A percentile compares a stretch with the other conserved stretches of the same genome.
Evolutionary conservation across 2,329 filamentous ascomycete genomes (phyloP).

Genomic region (Cryphonectria nitschkei): DNA sequence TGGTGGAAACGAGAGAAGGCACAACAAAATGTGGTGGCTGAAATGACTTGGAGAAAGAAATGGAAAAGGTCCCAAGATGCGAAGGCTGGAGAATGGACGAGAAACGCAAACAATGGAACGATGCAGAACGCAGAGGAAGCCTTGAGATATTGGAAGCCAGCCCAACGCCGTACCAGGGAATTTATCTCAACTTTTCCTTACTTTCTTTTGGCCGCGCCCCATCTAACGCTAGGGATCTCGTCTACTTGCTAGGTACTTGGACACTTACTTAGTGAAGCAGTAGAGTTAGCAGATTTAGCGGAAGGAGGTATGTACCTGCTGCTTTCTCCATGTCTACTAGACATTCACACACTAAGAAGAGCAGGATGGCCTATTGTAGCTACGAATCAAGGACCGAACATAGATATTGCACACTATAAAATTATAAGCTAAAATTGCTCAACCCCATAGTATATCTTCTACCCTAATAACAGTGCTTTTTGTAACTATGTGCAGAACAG

Average conservation of each 20-base stretch:
- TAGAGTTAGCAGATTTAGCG: background rate
- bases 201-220: background rate
- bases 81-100: background rate
- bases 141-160: background rate
- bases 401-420: background rate
- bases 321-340: background rate
- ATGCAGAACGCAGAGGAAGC: background rate
- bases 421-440: no score
- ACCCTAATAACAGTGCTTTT: background rate
- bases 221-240: background rate
- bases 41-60: background rate
- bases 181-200: background rate
- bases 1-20: background rate
- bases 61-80: background rate
- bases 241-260: background rate
- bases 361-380: background rate
- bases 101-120: background rate
- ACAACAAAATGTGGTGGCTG: conserved; percentile 3
- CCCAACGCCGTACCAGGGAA: background rate
- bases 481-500: background rate
- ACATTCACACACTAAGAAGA: background rate
- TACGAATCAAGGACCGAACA: background rate
- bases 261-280: background rate
- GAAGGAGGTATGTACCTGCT: background rate
- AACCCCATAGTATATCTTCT: background rate